Percentiles rank a stretch among this genome's conserved stretches.
These are phyloP conservation scores for Inga oerstediana DNA, from an alignment of 306 rosid genomes.

Conservation along the genomic window DNA sequence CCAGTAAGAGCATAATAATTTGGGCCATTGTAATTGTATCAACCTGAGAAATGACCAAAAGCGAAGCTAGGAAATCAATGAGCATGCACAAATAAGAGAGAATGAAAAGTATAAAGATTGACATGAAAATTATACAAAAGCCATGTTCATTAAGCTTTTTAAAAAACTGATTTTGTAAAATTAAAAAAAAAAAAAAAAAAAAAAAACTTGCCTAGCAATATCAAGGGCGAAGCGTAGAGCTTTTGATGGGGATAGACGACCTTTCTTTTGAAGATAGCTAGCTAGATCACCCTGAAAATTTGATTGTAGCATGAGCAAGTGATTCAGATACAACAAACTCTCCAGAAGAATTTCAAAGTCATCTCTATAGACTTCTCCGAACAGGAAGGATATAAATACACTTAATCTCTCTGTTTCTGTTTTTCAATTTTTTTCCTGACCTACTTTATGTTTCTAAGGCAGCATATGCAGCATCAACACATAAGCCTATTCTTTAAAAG, in stretches of 20 bases:
- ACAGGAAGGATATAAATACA: not conserved
- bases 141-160: slow-evolving; percentile 9
- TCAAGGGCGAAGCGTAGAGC: slow-evolving; percentile 84
- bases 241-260: slow-evolving; percentile 90
- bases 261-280: slow-evolving; percentile 85
- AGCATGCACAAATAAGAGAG: slow-evolving; percentile 8
- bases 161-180: slow-evolving; percentile 21
- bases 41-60: slow-evolving; percentile 22
- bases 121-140: slow-evolving; percentile 16
- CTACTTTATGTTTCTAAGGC: not conserved
- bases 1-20: slow-evolving; percentile 29
- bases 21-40: slow-evolving; percentile 25
- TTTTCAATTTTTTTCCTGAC: not conserved
- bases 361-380: not conserved
- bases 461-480: not conserved
- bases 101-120: slow-evolving; percentile 12
- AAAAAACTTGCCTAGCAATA: slow-evolving; percentile 80
- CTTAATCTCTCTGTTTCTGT: not conserved
- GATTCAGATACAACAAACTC: slow-evolving; percentile 28
- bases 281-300: slow-evolving; percentile 84
- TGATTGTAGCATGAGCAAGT: slow-evolving; percentile 35
- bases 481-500: not conserved
- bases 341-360: slow-evolving; percentile 3
- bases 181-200: slow-evolving; percentile 1
- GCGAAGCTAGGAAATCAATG: slow-evolving; percentile 26